Evolutionary conservation across 2,329 filamentous ascomycete species (phyloP).

Genomic region (Aspergillus tamarii): DNA sequence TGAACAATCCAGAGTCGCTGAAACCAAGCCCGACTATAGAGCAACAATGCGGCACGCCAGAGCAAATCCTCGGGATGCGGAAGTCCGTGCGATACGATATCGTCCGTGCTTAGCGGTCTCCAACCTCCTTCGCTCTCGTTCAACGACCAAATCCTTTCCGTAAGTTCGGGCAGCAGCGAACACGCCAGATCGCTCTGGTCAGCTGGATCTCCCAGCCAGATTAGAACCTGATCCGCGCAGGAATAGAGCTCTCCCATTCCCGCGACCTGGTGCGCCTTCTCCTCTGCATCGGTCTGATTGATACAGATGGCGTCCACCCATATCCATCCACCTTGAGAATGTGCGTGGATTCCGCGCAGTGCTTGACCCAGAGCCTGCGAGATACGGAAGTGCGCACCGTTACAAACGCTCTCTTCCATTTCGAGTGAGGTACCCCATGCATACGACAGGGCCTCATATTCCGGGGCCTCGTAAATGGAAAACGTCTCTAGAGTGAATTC

Average conservation of each 20-base stretch:
- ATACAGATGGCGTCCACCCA: background rate
- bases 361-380: background rate
- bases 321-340: background rate
- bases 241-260: background rate
- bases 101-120: background rate
- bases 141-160: background rate
- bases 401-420: background rate
- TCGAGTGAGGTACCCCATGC: background rate
- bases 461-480: background rate
- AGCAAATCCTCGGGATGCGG: background rate
- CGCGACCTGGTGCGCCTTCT: background rate
- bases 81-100: background rate
- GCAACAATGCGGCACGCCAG: background rate
- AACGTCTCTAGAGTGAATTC: background rate
- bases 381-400: background rate
- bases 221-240: background rate
- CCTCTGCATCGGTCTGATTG: background rate
- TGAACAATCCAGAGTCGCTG: conserved; percentile 5
- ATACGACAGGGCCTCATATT: background rate
- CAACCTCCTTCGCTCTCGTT: background rate
- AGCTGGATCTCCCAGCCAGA: background rate
- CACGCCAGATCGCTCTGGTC: background rate
- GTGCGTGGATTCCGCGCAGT: background rate
- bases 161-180: background rate
- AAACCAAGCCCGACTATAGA: background rate